Evolutionary conservation across 1,284 basidiomycete species (phyloP), one percentile per base, ranked within the genome.

Genomic region (Pascua guehoae): DNA sequence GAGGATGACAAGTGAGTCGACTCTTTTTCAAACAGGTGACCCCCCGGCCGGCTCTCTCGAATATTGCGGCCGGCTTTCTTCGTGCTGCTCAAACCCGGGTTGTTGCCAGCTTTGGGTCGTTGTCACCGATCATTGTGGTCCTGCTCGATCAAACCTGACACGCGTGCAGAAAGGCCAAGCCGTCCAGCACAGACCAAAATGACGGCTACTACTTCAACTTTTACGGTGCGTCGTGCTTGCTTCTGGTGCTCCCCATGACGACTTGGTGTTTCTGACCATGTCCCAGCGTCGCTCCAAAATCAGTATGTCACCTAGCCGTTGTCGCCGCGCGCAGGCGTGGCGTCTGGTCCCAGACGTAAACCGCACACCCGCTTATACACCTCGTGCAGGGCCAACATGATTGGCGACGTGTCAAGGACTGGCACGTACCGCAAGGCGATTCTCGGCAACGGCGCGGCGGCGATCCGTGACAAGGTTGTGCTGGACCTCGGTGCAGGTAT

Each of bases 401-500:
- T 79, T 18, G 72, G 71, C 14, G 77, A 79, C 59, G 69, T 74
- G 40, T 66, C 70, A 9, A 59, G 76, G 41, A 79, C 76, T 0
- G 72, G 71, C 32, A 73, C 75, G 4, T 78, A 78, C 54, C 60
- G 74, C 42, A 75, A 76, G 63, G 76, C 77, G 11, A 77, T 79
- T 37, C 57, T 78, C 12, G 76, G 76, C 8, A 79, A 79, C 55
- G 68, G 69, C 1, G 63, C 66, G n/a, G 67, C 70, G 1, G 72
- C 75, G 1, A 74, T 79, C 53, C 56, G 61, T 17, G 67, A 70
- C 54, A 76, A 77, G 57, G 57, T 63, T 0, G 78, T 79, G 9
- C 64, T 78, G 44, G 80, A 81, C 53, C 74, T 81, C 17, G 80
- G 80, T 38, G 80, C 80, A 1, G 75, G 75, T 77, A 38, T 49